Evolutionary conservation across 1,284 basidiomycete species (phyloP).

Genomic region (Inonotus obliquus): DNA sequence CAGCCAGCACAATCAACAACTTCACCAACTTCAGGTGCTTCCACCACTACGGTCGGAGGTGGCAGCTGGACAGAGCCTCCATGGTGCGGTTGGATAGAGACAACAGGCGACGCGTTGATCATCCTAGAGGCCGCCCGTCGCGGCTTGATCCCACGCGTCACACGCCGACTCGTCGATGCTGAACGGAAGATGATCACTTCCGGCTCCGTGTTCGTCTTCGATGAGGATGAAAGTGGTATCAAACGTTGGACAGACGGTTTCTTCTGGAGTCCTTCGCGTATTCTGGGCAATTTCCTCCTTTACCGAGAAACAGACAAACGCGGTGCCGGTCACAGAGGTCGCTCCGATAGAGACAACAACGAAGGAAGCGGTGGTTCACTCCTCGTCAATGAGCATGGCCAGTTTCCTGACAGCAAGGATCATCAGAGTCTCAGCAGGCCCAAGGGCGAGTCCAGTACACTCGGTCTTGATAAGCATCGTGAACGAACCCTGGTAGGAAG

Average conservation of each 20-base stretch:
- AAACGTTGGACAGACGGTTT: constrained; percentile 98
- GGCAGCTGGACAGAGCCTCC: constrained; percentile 73
- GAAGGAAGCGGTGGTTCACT: constrained; percentile 17
- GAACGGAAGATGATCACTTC: constrained; percentile 92
- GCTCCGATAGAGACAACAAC: constrained; percentile 3
- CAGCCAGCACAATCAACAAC: not conserved
- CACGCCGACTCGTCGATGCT: constrained; percentile 88
- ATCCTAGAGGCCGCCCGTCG: constrained; percentile 92
- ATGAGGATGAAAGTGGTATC: constrained; percentile 96
- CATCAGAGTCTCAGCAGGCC: constrained; percentile 54
- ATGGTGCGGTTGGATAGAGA: constrained; percentile 91
- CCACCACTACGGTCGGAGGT: not conserved
- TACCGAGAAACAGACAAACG: constrained; percentile 90
- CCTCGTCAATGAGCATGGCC: constrained; percentile 28
- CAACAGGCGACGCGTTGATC: constrained; percentile 91
- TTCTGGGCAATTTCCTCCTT: constrained; percentile 92
- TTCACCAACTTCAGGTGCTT: not conserved
- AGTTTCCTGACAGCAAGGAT: constrained; percentile 30
- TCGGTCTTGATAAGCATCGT: constrained; percentile 58
- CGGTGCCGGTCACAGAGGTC: constrained; percentile 52
- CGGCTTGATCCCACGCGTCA: constrained; percentile 89
- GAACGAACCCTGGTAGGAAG: constrained; percentile 85
- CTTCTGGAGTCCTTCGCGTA: constrained; percentile 85
- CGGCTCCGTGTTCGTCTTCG: constrained; percentile 95
- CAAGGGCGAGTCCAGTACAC: constrained; percentile 44